Percentiles rank a stretch among this genome's conserved stretches.
phyloP scores from a whole-genome alignment of 2,329 filamentous ascomycete species.

The Alternaria gansuensis region DNA sequence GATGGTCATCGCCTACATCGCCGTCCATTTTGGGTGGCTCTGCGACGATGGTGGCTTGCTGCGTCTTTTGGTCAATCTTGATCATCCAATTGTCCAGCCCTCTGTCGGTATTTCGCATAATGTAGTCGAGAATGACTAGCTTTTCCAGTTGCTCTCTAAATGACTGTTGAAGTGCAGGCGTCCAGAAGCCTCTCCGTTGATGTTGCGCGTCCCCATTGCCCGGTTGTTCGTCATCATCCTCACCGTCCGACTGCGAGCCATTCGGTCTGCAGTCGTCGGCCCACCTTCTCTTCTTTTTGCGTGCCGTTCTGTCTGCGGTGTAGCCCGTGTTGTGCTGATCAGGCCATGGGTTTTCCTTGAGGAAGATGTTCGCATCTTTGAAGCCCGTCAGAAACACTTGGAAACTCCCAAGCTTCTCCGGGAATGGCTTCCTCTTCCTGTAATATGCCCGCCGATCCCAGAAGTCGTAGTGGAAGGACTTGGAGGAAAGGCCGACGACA shows the following conservation, averaged over 20 bases:
- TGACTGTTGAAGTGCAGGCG: slow-evolving; percentile 83
- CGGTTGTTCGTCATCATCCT: slow-evolving; percentile 63
- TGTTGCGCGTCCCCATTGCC: slow-evolving; percentile 47
- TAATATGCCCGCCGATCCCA: slow-evolving; percentile 93
- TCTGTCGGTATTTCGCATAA: slow-evolving; percentile 98
- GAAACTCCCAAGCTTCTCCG: slow-evolving; percentile 92
- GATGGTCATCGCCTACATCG: slow-evolving; percentile 43
- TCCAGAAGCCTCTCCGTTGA: slow-evolving; percentile 77
- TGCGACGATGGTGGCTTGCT: slow-evolving; percentile 84
- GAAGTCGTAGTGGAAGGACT: slow-evolving; percentile 97
- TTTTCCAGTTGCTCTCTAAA: slow-evolving; percentile 97
- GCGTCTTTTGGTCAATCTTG: slow-evolving; percentile 85
- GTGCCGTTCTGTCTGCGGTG: slow-evolving; percentile 71
- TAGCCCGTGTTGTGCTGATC: slow-evolving; percentile 79
- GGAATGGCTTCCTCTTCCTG: slow-evolving; percentile 84
- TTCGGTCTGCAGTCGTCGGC: slow-evolving; percentile 81
- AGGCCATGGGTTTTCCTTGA: slow-evolving; percentile 96
- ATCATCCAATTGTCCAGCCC: slow-evolving; percentile 99
- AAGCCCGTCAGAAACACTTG: slow-evolving; percentile 97
- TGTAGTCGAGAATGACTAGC: slow-evolving; percentile 95
- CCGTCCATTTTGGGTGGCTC: slow-evolving; percentile 77
- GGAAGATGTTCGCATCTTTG: slow-evolving; percentile 95
- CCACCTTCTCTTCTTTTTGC: slow-evolving; percentile 73
- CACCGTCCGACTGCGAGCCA: slow-evolving; percentile 66
- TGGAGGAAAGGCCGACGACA: slow-evolving; percentile 91